Percentiles rank a stretch among this genome's conserved stretches.
Conservation (phyloP, 2,329 filamentous ascomycete species). For the Epicoccum nigrum region DNA sequence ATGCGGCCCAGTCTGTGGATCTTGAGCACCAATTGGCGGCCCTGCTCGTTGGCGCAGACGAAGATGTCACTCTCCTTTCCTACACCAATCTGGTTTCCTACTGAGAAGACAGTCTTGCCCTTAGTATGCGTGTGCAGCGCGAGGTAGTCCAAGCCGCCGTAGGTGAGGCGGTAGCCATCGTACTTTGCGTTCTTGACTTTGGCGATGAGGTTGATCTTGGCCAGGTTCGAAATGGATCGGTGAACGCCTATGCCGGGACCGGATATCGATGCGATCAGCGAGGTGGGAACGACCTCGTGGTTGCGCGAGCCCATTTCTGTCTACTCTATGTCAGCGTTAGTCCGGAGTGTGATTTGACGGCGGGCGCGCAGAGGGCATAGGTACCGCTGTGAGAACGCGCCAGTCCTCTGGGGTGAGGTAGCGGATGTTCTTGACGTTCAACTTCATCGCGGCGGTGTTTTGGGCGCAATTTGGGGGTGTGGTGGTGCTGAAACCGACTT, state of each 20-base stretch:
- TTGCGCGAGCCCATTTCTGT: slow-evolving; percentile 94
- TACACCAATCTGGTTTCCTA: slow-evolving; percentile 92
- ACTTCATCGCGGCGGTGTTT: slow-evolving; percentile 70
- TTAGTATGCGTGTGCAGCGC: slow-evolving; percentile 88
- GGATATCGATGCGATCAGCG: slow-evolving; percentile 83
- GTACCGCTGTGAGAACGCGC: slow-evolving; percentile 88
- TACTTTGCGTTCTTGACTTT: slow-evolving; percentile 96
- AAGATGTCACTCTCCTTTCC: slow-evolving; percentile 98
- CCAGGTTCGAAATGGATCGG: slow-evolving; percentile 85
- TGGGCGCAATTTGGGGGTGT: not conserved
- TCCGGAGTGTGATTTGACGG: slow-evolving; percentile 33
- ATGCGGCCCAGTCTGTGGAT: slow-evolving; percentile 95
- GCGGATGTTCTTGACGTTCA: slow-evolving; percentile 91
- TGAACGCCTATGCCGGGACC: slow-evolving; percentile 77
- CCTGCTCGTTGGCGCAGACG: slow-evolving; percentile 81
- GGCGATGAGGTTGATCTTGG: slow-evolving; percentile 89
- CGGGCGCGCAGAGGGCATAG: slow-evolving; percentile 7
- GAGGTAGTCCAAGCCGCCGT: slow-evolving; percentile 97
- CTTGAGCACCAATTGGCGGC: slow-evolving; percentile 83
- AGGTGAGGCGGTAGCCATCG: slow-evolving; percentile 95
- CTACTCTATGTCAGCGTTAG: slow-evolving; percentile 59
- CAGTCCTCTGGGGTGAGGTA: slow-evolving; percentile 94
- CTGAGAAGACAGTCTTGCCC: slow-evolving; percentile 81
- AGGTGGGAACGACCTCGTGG: slow-evolving; percentile 93
- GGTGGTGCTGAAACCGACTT: slow-evolving; percentile 12